Conservation (phyloP, 192 early-diverging fungal species). For the Coemansia sp. region DNA sequence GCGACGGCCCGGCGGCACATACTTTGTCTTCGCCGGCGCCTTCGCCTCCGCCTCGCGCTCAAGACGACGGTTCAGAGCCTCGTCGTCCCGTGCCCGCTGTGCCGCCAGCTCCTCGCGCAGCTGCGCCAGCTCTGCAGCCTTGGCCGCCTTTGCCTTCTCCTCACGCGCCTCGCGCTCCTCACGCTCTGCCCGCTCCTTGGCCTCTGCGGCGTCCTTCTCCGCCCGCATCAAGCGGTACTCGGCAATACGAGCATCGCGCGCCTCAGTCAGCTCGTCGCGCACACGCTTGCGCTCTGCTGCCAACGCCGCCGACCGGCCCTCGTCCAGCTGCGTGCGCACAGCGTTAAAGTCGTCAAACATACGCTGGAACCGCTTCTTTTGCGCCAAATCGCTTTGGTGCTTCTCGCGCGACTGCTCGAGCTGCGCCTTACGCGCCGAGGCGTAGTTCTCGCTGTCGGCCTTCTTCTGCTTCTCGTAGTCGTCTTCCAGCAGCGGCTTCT, state of each 20-base stretch:
- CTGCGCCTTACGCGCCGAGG: constrained; percentile 68
- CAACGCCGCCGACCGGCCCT: constrained; percentile 62
- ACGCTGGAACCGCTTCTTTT: constrained; percentile 77
- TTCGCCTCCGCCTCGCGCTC: constrained; percentile 32
- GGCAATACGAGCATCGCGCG: constrained; percentile 51
- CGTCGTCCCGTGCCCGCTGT: constrained; percentile 48
- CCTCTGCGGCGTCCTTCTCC: constrained; percentile 47
- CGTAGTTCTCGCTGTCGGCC: constrained; percentile 77
- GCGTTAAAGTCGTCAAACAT: constrained; percentile 80
- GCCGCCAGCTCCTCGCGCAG: constrained; percentile 49
- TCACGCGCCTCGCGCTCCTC: constrained; percentile 39
- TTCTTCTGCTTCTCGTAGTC: constrained; percentile 91
- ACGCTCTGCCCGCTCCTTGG: constrained; percentile 55
- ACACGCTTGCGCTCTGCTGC: constrained; percentile 59
- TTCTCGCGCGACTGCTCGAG: constrained; percentile 64
- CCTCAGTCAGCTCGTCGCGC: constrained; percentile 58
- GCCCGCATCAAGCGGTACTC: constrained; percentile 49
- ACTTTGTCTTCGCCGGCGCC: constrained; percentile 21
- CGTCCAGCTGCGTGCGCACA: constrained; percentile 58
- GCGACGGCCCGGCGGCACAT: constrained; percentile 47
- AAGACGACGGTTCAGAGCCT: constrained; percentile 54
- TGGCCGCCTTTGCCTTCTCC: constrained; percentile 38
- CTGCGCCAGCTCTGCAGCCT: constrained; percentile 40
- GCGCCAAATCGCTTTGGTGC: constrained; percentile 68
- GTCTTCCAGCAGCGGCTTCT: constrained; percentile 84